Base-by-base conservation (phyloP, 2,329 filamentous ascomycete genomes). In the Aspergillus nomiae region DNA sequence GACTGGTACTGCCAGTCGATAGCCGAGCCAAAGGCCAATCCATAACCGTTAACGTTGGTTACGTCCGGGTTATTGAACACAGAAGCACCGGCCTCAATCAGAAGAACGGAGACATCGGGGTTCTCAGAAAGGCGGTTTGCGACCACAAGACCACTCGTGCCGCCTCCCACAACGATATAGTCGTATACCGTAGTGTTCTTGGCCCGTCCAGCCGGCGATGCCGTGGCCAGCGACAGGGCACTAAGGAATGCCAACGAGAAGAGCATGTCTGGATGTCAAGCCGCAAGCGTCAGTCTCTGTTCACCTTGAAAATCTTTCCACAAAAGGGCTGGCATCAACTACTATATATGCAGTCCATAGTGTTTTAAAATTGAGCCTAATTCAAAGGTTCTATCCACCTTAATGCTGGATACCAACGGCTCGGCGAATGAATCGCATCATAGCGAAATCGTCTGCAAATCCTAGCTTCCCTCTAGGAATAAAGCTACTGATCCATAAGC, bases 1-100 rank as follows among this genome's bases (percentile, higher is more conserved):
- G 76, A 80, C 54, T 71, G 65, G 54, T 81, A 83, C 1, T 71
- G 68, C 79, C 79, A 83, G 67, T 83, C 80, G 28, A 82, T 76
- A 2, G 68, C 63, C 1, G 76, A 73, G 12, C 73, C 74, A 32
- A 80, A 75, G 1, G 73, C 67, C n/a, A 55, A 53, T 1, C 71
- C 69, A 26, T 74, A 74, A 1, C 71, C 72, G 6, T 53, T 34
- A 12, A 69, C 61, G 12, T 68, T 60, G 3, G 73, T 71, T n/a
- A 77, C 73, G 21, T 75, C 73, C 28, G 12, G 41, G 45, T 76
- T 74, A 54, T 74, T 66, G 30, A 70, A 57, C 4, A 70, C 73
- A 1, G 73, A 76, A 50, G 67, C 68, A 24, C 75, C 75, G 6
- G 74, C 72, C 61, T 77, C 76, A 50, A 77, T 72, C 28, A 77